Conservation (phyloP, 495 filamentous ascomycete genomes). For the Neohortaea acidophila region DNA sequence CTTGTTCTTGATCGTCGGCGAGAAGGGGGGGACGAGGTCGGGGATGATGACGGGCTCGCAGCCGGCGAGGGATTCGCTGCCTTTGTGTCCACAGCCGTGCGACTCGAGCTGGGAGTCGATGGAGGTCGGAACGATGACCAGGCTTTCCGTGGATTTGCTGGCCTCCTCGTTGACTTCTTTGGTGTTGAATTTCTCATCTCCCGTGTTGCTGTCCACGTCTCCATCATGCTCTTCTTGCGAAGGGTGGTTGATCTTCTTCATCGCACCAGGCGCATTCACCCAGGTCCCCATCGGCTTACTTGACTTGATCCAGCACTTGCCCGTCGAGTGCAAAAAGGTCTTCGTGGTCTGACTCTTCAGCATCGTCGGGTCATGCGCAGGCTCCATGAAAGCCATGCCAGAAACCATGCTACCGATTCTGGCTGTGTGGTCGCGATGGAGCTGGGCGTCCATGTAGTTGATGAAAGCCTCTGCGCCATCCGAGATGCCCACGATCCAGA, state of each 20-base stretch:
- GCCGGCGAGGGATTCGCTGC: too few species aligned
- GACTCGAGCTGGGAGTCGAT: neutral
- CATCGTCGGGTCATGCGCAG: slow-evolving; percentile 4
- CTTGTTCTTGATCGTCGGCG: neutral
- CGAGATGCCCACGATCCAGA: slow-evolving; percentile 26
- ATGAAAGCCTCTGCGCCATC: slow-evolving; percentile 20
- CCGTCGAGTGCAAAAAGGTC: neutral
- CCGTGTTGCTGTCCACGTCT: neutral
- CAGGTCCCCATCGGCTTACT: neutral
- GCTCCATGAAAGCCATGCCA: slow-evolving; percentile 9
- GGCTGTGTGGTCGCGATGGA: neutral
- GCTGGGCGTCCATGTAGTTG: slow-evolving; percentile 3
- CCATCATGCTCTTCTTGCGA: neutral
- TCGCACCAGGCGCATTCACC: neutral
- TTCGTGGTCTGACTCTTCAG: neutral
- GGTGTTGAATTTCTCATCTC: neutral
- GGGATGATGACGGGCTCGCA: too few species aligned
- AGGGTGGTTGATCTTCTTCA: neutral
- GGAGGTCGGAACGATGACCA: neutral
- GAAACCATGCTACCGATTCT: neutral
- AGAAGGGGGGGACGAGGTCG: too few species aligned
- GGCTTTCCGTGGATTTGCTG: neutral
- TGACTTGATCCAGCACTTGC: slow-evolving; percentile 6
- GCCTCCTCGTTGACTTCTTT: neutral
- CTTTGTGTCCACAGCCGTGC: too few species aligned